Evolutionary conservation across 2,329 filamentous ascomycete species (phyloP).

Genomic region (Cladosporium phlei): DNA sequence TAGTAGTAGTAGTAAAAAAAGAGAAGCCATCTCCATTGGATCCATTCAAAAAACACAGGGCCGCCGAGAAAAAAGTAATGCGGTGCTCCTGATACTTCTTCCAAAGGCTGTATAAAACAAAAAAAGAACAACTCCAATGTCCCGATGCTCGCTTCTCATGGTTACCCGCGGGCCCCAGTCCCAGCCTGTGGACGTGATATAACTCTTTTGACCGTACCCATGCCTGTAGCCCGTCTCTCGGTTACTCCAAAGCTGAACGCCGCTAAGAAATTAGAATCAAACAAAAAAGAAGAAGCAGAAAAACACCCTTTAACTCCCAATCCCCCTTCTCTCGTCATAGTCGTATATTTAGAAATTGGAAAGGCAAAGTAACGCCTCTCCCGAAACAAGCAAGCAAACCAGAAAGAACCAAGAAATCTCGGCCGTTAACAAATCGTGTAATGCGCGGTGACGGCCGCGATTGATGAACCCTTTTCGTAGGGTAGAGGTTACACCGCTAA

Average conservation of each 20-base stretch:
- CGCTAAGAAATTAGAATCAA: neutral
- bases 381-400: neutral
- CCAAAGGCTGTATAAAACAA: too few species aligned
- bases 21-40: neutral
- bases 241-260: conserved; percentile 1
- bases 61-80: neutral
- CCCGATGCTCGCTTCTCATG: conserved; percentile 8
- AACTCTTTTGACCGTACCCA: neutral
- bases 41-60: too few species aligned
- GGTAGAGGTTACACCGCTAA: neutral
- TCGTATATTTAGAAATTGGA: conserved; percentile 9
- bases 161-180: conserved; percentile 2
- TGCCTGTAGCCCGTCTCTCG: conserved; percentile 3
- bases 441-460: neutral
- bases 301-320: conserved; percentile 2
- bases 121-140: conserved; percentile 3
- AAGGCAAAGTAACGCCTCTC: conserved; percentile 2
- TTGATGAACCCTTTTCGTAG: neutral
- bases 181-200: conserved; percentile 14
- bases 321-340: conserved; percentile 5
- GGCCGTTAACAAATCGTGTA: conserved; percentile 6
- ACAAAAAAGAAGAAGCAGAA: neutral
- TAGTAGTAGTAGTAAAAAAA: neutral
- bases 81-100: too few species aligned
- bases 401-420: conserved; percentile 1